Evolutionary conservation across 169 alveolate genomes (phyloP).

Genomic region (Ichthyophthirius multifiliis): DNA sequence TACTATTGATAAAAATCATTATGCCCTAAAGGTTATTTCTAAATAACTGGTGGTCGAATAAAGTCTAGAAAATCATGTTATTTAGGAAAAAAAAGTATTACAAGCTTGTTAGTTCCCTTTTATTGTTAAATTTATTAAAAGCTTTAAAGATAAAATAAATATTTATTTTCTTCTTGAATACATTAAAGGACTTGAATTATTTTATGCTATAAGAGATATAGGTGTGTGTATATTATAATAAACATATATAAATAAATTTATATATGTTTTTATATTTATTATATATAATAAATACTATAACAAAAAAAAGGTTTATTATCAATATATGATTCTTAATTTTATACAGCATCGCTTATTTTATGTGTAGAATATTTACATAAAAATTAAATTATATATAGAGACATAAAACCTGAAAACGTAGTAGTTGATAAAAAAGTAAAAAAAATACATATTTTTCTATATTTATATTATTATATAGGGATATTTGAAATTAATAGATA

Average conservation of each 20-base stretch:
- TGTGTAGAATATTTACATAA: constrained; percentile 58
- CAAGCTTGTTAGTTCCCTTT: constrained; percentile 40
- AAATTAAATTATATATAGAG: constrained; percentile 50
- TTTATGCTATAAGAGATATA: constrained; percentile 63
- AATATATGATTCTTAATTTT: constrained; percentile 46
- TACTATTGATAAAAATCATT: not conserved
- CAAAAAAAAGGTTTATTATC: constrained; percentile 23
- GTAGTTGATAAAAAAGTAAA: constrained; percentile 51
- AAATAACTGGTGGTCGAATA: constrained; percentile 17
- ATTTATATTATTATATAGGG: constrained; percentile 30
- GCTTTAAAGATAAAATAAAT: constrained; percentile 42
- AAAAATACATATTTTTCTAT: not conserved
- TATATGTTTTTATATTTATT: not conserved
- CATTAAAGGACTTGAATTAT: constrained; percentile 65
- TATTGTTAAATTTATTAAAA: constrained; percentile 52
- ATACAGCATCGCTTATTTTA: constrained; percentile 39
- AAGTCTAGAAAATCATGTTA: constrained; percentile 26
- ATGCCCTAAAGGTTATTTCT: constrained; percentile 22
- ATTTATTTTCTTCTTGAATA: constrained; percentile 61
- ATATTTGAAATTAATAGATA: constrained; percentile 65
- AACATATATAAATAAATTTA: too few relatives aligned
- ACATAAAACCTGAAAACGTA: constrained; percentile 67
- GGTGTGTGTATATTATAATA: too few relatives aligned
- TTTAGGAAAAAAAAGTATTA: constrained; percentile 18
- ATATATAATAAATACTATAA: not conserved